Base-by-base conservation (phyloP, 2,329 filamentous ascomycete species). In the Magnaporthiopsis incrustans region DNA sequence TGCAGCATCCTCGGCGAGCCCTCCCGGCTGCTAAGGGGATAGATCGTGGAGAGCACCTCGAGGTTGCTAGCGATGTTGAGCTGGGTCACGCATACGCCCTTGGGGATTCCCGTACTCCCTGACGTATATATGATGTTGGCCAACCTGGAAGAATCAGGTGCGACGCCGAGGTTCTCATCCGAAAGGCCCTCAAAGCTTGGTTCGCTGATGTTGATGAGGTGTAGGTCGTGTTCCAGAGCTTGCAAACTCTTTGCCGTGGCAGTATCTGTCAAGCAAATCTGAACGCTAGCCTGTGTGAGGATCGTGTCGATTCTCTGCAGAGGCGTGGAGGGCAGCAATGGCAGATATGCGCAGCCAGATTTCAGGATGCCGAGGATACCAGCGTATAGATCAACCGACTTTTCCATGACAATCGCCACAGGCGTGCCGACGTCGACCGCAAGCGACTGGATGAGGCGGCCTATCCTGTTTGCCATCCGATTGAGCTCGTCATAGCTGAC, bases 81-180 rank as follows among this genome's bases (percentile, higher is more conserved):
- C 67, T 93, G 88, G 0, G 90, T 91, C 26, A 96, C 83, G 4
- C 90, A 81, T 3, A 96, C 89, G 2, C 91, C 91, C 71, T 96
- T 96, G 0, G 91, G 92, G 1, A 78, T 79, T 0, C 91, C 92
- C 0, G 91, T 96, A 56, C 89, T 94, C 4, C 92, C 92, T 30
- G 90, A 92, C 0, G 91, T 96, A 73, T 90, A 96, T 1, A 96
- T 87, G 25, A 90, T 85, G 71, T 96, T 96, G 8, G 90, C 88
- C 2, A 90, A 72, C 18, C 85, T 77, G 1, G 80, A 77, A 0
- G 78, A 76, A 60, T 82, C 72, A 4, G 78, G 73, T 0, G 70
- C 60, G 1, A 78, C 72, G 1, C 71, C 65, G 1, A 79, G 68
- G 58, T 85, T 64, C 38, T 8, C 66, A 44, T 30, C 66, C 12